phyloP scores from a whole-genome alignment of 495 filamentous ascomycete genomes.

The Rhypophila decipiens region DNA sequence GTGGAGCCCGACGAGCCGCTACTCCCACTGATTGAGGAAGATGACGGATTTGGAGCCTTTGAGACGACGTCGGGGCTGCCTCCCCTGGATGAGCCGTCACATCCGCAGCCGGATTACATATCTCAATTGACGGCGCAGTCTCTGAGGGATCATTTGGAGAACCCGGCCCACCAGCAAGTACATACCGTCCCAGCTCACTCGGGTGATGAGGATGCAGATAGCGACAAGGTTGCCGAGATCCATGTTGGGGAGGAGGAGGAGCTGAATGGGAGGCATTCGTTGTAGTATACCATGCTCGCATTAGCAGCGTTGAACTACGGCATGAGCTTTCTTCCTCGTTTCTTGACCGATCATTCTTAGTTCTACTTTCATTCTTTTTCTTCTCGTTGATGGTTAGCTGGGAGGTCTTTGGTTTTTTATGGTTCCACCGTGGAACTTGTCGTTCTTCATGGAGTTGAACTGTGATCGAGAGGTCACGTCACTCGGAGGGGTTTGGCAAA shows the following conservation, averaged over 20 bases:
- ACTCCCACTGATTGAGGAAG: not conserved
- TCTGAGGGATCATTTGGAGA: slow-evolving; percentile 19
- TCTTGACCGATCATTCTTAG: too few relatives aligned
- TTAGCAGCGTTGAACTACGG: not conserved
- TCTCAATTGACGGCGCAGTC: slow-evolving; percentile 17
- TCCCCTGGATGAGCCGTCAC: slow-evolving; percentile 5
- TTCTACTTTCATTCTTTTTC: too few relatives aligned
- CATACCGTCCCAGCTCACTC: slow-evolving; percentile 25
- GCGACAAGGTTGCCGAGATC: slow-evolving; percentile 39
- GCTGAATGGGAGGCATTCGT: not conserved
- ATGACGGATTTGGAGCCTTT: slow-evolving; percentile 1
- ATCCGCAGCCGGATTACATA: slow-evolving; percentile 16
- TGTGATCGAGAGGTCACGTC: too few relatives aligned
- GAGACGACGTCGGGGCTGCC: too few relatives aligned
- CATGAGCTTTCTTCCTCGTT: not conserved
- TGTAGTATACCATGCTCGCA: not conserved
- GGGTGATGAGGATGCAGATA: slow-evolving; percentile 24
- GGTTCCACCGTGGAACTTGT: too few relatives aligned
- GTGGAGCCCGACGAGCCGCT: slow-evolving; percentile 17
- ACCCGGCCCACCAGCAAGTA: slow-evolving; percentile 18
- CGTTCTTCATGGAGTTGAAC: too few relatives aligned
- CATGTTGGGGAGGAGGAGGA: slow-evolving; percentile 31
- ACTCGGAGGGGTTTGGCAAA: too few relatives aligned
- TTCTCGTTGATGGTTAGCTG: too few relatives aligned
- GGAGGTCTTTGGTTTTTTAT: too few relatives aligned